Base-by-base conservation (phyloP, 1,284 basidiomycete species). In the Wallemia hederae region DNA sequence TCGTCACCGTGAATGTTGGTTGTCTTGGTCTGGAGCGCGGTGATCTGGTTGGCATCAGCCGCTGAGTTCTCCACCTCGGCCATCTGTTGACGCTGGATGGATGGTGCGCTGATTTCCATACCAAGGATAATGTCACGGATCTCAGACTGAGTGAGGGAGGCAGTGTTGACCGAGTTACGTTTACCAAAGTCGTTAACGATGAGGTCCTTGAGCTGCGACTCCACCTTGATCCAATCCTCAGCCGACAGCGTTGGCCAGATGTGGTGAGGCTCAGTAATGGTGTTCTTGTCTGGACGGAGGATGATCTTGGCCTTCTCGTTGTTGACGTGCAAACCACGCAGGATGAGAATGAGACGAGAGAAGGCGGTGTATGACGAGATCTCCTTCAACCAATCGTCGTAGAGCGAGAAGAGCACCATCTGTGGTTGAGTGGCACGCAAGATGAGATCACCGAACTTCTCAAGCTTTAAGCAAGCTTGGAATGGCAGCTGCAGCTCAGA, bases 391-490 rank as follows among this genome's bases (percentile, higher is more conserved):
- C 94, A 98, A 70, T 97, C 92, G 72, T 99, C 89, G 71, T 98
- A 99, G 63, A 98, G 78, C 75, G 86, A 94, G 78, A 96, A 97
- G 61, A 99, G 73, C 24, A 98, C 89, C 92, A 96, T 96, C 71
- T 96, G 90, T n/a, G 91, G 91, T 76, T 94, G 90, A 33, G 86
- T 96, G 25, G 91, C 90, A 63, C 88, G 85, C 80, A 96, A 71
- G 66, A 96, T 96, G 63, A 98, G 75, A 71, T 99, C 94, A 74
- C 94, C 94, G 65, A 99, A 97, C 73, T 97, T 96, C 77, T 99
- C 94, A 80, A 98, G 91, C 78, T 98, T 97, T 83, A 99, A 90
- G 66, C 89, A 92, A 19, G 92, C 90, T 74, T 98, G 92, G 88
- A 98, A 98, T 0, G 94, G 94, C 63, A 98, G 74, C 70, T 98